These are phyloP conservation scores for Sutorius australiensis DNA, from an alignment of 768 basidiomycete genomes.

Conservation along the genomic window DNA sequence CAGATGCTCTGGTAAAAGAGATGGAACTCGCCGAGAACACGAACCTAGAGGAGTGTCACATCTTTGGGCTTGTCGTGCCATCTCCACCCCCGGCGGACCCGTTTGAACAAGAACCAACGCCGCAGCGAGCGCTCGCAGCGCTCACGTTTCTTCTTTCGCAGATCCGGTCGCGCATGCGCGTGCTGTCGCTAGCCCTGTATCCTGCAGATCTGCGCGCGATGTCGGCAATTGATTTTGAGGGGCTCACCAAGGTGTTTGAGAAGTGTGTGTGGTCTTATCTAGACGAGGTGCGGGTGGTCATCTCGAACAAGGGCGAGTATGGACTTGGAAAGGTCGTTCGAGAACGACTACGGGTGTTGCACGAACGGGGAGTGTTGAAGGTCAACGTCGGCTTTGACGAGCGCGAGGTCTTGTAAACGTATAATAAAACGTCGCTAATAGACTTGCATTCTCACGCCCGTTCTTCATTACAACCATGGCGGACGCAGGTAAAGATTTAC, in stretches of 20 bases:
- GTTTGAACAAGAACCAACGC: slow-evolving; percentile 13
- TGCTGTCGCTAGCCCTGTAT: slow-evolving; percentile 30
- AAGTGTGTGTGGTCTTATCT: slow-evolving; percentile 19
- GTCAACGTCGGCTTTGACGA: slow-evolving; percentile 32
- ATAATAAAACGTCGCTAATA: background rate
- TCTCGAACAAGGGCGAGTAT: slow-evolving; percentile 30
- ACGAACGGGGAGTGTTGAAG: slow-evolving; percentile 27
- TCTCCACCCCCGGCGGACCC: slow-evolving; percentile 26
- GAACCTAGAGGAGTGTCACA: slow-evolving; percentile 27
- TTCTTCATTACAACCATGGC: slow-evolving; percentile 42
- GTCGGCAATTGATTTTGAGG: slow-evolving; percentile 28
- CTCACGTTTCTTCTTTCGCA: slow-evolving; percentile 27
- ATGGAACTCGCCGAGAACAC: slow-evolving; percentile 26
- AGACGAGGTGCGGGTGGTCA: slow-evolving; percentile 27
- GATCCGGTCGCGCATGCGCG: slow-evolving; percentile 28
- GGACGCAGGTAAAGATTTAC: slow-evolving; percentile 46
- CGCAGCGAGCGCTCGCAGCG: slow-evolving; percentile 15
- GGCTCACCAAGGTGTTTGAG: slow-evolving; percentile 23
- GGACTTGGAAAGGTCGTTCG: slow-evolving; percentile 23
- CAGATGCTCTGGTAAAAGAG: slow-evolving; percentile 26
- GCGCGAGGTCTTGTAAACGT: slow-evolving; percentile 24
- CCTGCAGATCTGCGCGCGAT: slow-evolving; percentile 31
- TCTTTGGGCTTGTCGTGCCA: slow-evolving; percentile 32
- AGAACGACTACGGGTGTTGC: slow-evolving; percentile 18
- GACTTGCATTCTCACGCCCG: slow-evolving; percentile 19